These are phyloP conservation scores for Phylloporus scabripes DNA, from an alignment of 768 basidiomycete genomes.

Conservation along the genomic window DNA sequence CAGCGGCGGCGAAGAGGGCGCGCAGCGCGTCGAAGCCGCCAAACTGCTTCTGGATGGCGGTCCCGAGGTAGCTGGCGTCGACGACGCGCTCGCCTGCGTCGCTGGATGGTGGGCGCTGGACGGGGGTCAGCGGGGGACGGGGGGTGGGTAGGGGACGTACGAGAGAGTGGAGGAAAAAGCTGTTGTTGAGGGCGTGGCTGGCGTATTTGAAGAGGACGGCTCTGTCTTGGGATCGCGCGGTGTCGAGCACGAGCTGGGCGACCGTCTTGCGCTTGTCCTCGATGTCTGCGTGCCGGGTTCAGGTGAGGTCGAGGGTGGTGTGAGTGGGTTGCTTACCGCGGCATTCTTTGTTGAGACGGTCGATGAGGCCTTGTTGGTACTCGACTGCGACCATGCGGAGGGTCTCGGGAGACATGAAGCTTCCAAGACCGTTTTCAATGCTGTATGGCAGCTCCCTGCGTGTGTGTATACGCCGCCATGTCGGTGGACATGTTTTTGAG, in stretches of 20 bases:
- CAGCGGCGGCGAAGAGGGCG: slow-evolving; percentile 71
- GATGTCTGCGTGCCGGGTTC: slow-evolving; percentile 38
- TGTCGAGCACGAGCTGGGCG: slow-evolving; percentile 65
- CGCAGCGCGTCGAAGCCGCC: slow-evolving; percentile 65
- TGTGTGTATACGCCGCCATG: slow-evolving; percentile 41
- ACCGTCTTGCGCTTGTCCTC: slow-evolving; percentile 52
- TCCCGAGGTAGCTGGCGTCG: slow-evolving; percentile 14
- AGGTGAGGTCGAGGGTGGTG: neutral
- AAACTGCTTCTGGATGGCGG: slow-evolving; percentile 38
- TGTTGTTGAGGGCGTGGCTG: slow-evolving; percentile 88
- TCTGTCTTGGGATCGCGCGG: slow-evolving; percentile 51
- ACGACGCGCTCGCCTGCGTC: slow-evolving; percentile 18
- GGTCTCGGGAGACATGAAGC: slow-evolving; percentile 72
- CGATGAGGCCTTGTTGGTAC: slow-evolving; percentile 80
- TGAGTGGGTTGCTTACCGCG: slow-evolving; percentile 44
- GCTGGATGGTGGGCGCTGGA: slow-evolving; percentile 32
- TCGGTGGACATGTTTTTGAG: slow-evolving; percentile 9
- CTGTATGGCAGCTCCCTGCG: slow-evolving; percentile 57
- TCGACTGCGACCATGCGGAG: slow-evolving; percentile 70
- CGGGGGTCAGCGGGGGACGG: neutral
- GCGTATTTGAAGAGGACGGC: slow-evolving; percentile 86
- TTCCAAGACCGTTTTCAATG: slow-evolving; percentile 65
- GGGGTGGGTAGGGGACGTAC: slow-evolving; percentile 43
- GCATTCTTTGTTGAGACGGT: slow-evolving; percentile 70
- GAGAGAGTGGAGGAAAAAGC: slow-evolving; percentile 84